Conservation (phyloP, 2,329 filamentous ascomycete genomes). For the Cadophora malorum region DNA sequence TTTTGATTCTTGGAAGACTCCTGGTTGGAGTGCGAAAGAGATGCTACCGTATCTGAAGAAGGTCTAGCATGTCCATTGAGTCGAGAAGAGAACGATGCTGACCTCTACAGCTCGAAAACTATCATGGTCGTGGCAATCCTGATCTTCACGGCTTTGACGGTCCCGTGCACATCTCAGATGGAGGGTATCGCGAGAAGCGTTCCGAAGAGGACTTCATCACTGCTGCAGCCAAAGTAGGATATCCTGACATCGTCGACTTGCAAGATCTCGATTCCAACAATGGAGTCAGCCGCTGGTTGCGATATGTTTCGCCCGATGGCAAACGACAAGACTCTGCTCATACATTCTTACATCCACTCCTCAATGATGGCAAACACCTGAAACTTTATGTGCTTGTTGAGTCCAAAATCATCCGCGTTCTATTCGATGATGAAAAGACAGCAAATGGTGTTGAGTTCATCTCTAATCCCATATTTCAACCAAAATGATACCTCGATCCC, state of each 20-base stretch:
- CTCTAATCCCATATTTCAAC: neutral
- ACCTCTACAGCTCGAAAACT: constrained; percentile 57
- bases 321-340: constrained; percentile 61
- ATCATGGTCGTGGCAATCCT: constrained; percentile 39
- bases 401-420: constrained; percentile 57
- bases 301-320: constrained; percentile 56
- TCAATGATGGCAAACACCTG: constrained; percentile 53
- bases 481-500: too few relatives aligned
- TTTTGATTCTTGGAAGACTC: constrained; percentile 15
- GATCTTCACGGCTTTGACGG: constrained; percentile 57
- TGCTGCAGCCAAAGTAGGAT: constrained; percentile 54
- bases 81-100: neutral
- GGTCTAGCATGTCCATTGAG: neutral
- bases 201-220: constrained; percentile 56
- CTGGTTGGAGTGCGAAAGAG: constrained; percentile 16
- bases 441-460: constrained; percentile 7
- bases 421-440: constrained; percentile 48
- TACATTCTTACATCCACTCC: constrained; percentile 56
- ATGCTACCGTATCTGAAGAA: constrained; percentile 14
- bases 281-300: constrained; percentile 49
- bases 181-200: constrained; percentile 49
- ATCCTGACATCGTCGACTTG: constrained; percentile 56
- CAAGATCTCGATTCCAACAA: constrained; percentile 51
- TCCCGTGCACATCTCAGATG: constrained; percentile 59
- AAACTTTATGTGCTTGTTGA: constrained; percentile 64